Conservation (phyloP, 371 early-diverging fungal genomes). For the Mucor racemosus region DNA sequence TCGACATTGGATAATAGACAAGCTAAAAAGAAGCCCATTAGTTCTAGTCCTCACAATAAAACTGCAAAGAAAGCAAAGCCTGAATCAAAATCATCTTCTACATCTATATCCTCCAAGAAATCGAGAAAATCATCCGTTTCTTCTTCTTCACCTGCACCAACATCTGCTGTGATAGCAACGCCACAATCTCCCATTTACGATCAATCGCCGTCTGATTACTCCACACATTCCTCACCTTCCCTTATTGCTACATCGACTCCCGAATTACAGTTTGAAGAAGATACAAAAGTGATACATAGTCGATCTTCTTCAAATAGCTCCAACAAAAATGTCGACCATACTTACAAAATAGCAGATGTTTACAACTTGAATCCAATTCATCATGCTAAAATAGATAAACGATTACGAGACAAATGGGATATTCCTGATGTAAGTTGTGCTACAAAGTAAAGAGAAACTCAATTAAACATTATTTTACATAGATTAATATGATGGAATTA, state of each 20-base stretch:
- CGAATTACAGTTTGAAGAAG: background rate
- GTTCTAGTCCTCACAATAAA: slow-evolving; percentile 2
- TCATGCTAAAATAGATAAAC: slow-evolving; percentile 24
- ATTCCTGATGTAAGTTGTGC: slow-evolving; percentile 41
- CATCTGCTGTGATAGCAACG: background rate
- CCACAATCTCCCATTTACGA: background rate
- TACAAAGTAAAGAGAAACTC: too few species aligned
- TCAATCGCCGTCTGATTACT: slow-evolving; percentile 8
- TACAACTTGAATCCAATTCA: slow-evolving; percentile 43
- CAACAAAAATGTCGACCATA: slow-evolving; percentile 24
- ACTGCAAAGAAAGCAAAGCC: slow-evolving; percentile 17
- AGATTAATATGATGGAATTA: slow-evolving; percentile 44
- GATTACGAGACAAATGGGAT: slow-evolving; percentile 40
- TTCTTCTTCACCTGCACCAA: slow-evolving; percentile 1
- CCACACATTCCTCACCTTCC: slow-evolving; percentile 6
- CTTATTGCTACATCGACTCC: slow-evolving; percentile 7
- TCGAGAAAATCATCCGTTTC: slow-evolving; percentile 8
- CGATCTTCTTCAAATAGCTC: background rate
- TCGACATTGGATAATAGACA: background rate
- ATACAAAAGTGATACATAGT: background rate
- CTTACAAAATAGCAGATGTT: slow-evolving; percentile 38
- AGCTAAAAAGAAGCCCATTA: slow-evolving; percentile 13
- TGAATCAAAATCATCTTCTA: background rate
- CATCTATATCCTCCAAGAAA: background rate
- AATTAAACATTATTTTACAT: background rate